Evolutionary conservation across 495 filamentous ascomycete species (phyloP).

Genomic region (Penicillium steckii): DNA sequence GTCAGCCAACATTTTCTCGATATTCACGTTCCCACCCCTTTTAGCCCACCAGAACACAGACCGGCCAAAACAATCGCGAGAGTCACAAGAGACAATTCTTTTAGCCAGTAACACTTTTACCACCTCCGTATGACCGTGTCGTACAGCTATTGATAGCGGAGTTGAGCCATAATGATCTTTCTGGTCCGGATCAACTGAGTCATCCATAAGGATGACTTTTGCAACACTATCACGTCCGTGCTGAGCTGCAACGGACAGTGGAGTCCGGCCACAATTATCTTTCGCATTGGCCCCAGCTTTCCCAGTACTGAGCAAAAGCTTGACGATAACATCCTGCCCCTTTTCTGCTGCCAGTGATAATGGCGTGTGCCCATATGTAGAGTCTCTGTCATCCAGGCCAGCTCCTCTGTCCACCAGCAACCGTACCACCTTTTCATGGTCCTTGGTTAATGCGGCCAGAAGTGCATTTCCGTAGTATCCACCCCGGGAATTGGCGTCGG

Average conservation of each 20-base stretch:
- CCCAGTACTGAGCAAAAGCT: background rate
- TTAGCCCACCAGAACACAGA: background rate
- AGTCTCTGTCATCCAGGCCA: background rate
- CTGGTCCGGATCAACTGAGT: background rate
- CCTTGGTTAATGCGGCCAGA: background rate
- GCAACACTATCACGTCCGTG: background rate
- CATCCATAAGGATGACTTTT: background rate
- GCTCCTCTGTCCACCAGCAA: background rate
- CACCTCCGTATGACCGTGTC: background rate
- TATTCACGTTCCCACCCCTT: background rate
- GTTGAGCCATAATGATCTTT: background rate
- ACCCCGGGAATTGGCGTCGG: background rate
- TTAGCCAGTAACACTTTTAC: background rate
- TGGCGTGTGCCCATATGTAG: background rate
- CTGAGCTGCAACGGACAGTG: background rate
- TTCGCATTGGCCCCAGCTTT: background rate
- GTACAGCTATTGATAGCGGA: background rate
- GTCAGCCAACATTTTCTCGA: background rate
- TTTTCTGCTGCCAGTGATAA: background rate
- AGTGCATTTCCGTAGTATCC: background rate
- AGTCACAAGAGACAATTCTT: background rate
- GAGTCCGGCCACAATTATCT: background rate
- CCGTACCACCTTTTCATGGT: background rate
- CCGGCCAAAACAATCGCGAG: background rate
- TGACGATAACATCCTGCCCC: background rate